phyloP scores from a whole-genome alignment of 2,329 filamentous ascomycete genomes.

The Colletotrichum orchidophilum region DNA sequence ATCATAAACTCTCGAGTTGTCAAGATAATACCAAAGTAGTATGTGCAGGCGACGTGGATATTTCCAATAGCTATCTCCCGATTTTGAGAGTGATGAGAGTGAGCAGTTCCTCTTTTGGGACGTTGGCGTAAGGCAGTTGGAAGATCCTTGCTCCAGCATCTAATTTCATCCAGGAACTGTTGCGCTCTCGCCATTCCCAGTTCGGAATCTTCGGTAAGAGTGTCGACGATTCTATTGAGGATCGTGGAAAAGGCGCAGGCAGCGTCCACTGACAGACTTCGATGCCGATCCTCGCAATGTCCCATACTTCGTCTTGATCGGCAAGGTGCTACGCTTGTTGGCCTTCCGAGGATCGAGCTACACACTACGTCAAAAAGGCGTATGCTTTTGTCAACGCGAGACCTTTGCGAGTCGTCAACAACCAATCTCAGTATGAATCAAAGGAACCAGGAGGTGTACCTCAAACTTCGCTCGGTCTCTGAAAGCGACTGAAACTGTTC shows the following conservation, averaged over 20 bases:
- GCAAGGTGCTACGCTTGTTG: constrained; percentile 43
- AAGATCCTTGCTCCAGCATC: constrained; percentile 55
- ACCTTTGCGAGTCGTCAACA: not conserved
- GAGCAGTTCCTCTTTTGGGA: constrained; percentile 33
- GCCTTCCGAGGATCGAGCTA: constrained; percentile 49
- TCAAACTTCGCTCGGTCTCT: constrained; percentile 32
- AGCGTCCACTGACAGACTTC: constrained; percentile 44
- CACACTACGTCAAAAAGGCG: constrained; percentile 50
- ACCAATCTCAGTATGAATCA: rapidly evolving
- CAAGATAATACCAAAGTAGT: constrained; percentile 67
- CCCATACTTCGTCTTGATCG: constrained; percentile 39
- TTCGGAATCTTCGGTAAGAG: constrained; percentile 51
- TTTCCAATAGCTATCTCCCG: constrained; percentile 54
- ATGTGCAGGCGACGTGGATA: constrained; percentile 64
- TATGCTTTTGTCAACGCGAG: constrained; percentile 48
- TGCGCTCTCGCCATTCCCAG: constrained; percentile 47
- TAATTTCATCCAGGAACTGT: constrained; percentile 51
- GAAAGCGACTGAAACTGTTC: constrained; percentile 41
- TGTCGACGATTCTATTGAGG: constrained; percentile 54
- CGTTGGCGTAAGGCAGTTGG: constrained; percentile 45
- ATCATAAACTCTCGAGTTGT: constrained; percentile 66
- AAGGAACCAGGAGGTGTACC: constrained; percentile 25
- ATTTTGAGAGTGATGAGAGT: not conserved
- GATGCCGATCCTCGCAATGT: constrained; percentile 37
- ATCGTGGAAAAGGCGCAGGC: constrained; percentile 54